Base-by-base conservation (phyloP, 352 stramenopile species). In the Phytopythium chamaehyphon region DNA sequence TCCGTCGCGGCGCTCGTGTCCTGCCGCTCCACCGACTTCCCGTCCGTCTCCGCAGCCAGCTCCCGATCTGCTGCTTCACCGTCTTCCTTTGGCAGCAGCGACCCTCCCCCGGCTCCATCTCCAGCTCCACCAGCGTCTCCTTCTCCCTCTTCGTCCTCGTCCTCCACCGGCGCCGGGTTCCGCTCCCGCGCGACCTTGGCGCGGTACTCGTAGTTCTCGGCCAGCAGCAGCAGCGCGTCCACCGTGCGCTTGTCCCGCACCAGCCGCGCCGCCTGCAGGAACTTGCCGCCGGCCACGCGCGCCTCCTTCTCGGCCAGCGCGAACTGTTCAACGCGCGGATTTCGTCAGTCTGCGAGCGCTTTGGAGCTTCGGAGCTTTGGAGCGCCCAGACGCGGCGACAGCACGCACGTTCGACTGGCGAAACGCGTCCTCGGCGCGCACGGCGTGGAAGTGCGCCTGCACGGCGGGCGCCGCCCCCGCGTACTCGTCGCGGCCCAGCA, bases 131-230 rank as follows among this genome's bases (percentile, higher is more conserved):
- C 12, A n/a, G 21, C 19, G 11, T 43, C 35, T 11, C 7, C 26
- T 18, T 33, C 18, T 11, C 10, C 26, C 3, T 15, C 16, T 21
- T 51, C 45, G 12, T 59, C 57, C 18, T 57, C 51, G 16, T 31
- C 50, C 12, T 64, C 51, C n/a, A 47, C 28, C 18, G 61, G 54
- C 42, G 57, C 55, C 14, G 59, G 61, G 52, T 76, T 69, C 51
- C 63, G 71, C 1, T 73, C 64, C 16, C 61, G 59, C n/a, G 76
- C 76, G 43, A 86, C 61, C 35, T 88, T 85, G 24, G 82, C 65
- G 39, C 82, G 62, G 54, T 87, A 87, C 69, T 88, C 75, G 58
- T 92, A 92, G 47, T 90, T 90, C 48, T 86, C 76, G 0, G 82
- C 76, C 36, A 92, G 69, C 46, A 92, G 54, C 40, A 88, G 54